Percentiles rank a stretch among this genome's conserved stretches.
phyloP scores from a whole-genome alignment of 306 rosid genomes.

The Gynostemma pentaphyllum region DNA sequence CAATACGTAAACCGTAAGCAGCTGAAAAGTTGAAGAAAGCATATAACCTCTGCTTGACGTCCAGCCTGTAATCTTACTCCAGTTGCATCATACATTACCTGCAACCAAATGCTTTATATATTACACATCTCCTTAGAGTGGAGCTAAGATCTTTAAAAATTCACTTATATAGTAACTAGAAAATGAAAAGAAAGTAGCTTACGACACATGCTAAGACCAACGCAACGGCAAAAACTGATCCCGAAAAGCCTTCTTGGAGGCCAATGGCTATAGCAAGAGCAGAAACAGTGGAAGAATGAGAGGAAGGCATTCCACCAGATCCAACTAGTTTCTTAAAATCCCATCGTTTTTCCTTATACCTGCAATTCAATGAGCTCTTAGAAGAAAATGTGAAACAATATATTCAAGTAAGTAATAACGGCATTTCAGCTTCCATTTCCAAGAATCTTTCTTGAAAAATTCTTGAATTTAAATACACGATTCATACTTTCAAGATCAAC shows the following conservation, averaged over 20 bases:
- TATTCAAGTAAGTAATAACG: not conserved
- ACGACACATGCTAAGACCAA: conserved; percentile 80
- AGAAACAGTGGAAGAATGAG: conserved; percentile 93
- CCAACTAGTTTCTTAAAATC: conserved; percentile 76
- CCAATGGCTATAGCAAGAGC: conserved; percentile 85
- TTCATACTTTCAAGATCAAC: not conserved
- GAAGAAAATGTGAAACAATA: too few species aligned
- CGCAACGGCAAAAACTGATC: conserved; percentile 63
- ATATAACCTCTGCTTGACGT: conserved; percentile 97
- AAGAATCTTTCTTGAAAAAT: too few species aligned
- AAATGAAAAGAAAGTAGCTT: conserved; percentile 22
- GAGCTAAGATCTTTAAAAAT: not conserved
- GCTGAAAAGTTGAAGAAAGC: not conserved
- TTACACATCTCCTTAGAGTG: conserved; percentile 21
- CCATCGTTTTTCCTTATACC: conserved; percentile 92
- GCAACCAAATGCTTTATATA: conserved; percentile 25
- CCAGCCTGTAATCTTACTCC: conserved; percentile 98
- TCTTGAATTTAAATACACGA: not conserved
- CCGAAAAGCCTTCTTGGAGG: conserved; percentile 86
- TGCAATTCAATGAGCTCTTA: conserved; percentile 32
- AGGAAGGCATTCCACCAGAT: conserved; percentile 99
- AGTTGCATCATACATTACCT: conserved; percentile 99
- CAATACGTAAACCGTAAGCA: not conserved
- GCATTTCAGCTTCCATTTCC: not conserved
- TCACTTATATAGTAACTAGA: not conserved